A percentile compares a stretch with the other conserved stretches of the same genome.
These are phyloP conservation scores for Mycena epipterygia DNA, from an alignment of 768 basidiomycete species.

Conservation along the genomic window DNA sequence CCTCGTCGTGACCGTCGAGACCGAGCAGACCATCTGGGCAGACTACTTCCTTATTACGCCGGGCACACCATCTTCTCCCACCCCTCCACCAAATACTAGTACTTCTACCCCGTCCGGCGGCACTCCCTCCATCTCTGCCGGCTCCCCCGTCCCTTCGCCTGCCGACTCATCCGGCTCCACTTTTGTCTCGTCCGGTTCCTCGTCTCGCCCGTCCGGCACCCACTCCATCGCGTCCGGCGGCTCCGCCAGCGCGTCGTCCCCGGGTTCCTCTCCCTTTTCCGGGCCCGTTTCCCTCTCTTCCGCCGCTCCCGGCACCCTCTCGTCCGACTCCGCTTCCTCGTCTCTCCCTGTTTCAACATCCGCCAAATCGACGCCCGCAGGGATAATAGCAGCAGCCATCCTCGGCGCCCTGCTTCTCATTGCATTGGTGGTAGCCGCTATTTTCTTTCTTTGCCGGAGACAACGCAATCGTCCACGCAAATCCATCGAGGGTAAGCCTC, in stretches of 20 bases:
- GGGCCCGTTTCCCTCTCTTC: not conserved
- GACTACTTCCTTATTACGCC: conserved; percentile 31
- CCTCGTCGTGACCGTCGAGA: conserved; percentile 14
- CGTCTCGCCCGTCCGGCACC: not conserved
- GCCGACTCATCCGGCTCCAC: not conserved
- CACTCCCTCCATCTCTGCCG: too few relatives aligned
- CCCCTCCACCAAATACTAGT: not conserved
- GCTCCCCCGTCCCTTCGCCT: too few relatives aligned
- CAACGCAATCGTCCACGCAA: not conserved
- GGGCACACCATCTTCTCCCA: not conserved
- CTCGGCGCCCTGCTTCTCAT: not conserved
- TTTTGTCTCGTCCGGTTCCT: not conserved
- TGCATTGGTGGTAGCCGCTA: not conserved
- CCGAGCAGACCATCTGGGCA: conserved; percentile 10
- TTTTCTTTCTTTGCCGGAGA: not conserved
- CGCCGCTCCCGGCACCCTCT: not conserved
- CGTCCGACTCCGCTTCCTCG: not conserved
- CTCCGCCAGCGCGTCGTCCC: too few relatives aligned
- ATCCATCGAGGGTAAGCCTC: not conserved
- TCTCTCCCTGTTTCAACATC: not conserved
- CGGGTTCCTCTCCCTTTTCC: not conserved
- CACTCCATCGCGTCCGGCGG: not conserved
- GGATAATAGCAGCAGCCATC: not conserved
- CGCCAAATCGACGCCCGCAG: not conserved
- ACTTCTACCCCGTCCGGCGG: too few relatives aligned